Conservation (phyloP, 192 early-diverging fungal species). For the Phycomyces blakesleeanus region DNA sequence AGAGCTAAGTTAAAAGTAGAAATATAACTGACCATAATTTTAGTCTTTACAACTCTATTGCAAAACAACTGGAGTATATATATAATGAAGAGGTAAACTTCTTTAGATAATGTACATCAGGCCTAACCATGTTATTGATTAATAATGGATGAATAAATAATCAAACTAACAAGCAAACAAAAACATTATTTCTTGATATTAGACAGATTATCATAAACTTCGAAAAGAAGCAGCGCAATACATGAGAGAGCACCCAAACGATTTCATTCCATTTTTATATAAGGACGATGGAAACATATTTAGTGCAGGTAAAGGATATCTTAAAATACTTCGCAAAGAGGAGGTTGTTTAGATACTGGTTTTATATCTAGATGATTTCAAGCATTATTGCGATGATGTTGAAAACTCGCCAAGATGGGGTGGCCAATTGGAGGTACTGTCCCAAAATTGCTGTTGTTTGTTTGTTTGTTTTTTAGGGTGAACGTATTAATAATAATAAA, state of each 20-base stretch:
- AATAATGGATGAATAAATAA: not conserved
- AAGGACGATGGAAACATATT: slow-evolving; percentile 80
- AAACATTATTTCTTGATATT: not conserved
- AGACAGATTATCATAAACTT: slow-evolving; percentile 58
- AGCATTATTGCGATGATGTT: slow-evolving; percentile 71
- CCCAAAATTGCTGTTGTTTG: too few relatives aligned
- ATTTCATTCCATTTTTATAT: slow-evolving; percentile 87
- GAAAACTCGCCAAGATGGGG: slow-evolving; percentile 89
- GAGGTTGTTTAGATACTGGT: not conserved
- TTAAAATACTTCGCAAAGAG: not conserved
- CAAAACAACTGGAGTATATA: not conserved
- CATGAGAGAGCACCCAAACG: slow-evolving; percentile 76
- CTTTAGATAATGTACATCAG: not conserved
- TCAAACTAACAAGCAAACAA: not conserved
- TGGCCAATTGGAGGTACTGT: slow-evolving; percentile 85
- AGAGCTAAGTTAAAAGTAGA: not conserved
- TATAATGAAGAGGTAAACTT: slow-evolving; percentile 7
- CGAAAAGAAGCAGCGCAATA: slow-evolving; percentile 71
- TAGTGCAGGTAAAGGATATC: slow-evolving; percentile 38
- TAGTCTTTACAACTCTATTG: not conserved
- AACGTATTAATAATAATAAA: not conserved
- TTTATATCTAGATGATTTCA: slow-evolving; percentile 58
- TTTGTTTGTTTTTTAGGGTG: too few relatives aligned
- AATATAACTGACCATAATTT: not conserved
- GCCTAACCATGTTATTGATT: not conserved